phyloP scores from a whole-genome alignment of 352 stramenopile genomes.

The Phytopythium vexans region DNA sequence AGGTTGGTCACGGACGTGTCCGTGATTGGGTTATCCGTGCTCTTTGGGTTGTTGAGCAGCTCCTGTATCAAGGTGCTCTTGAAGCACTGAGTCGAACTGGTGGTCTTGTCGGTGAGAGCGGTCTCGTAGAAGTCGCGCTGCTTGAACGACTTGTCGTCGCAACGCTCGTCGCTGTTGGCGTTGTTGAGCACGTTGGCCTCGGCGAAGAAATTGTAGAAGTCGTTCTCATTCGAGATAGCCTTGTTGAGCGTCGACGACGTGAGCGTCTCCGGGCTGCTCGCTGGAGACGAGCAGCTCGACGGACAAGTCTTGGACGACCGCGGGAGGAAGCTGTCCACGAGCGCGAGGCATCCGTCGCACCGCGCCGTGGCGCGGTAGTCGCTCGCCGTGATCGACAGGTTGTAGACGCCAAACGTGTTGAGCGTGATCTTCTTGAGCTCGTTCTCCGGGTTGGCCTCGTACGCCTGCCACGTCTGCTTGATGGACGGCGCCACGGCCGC shows the following conservation, averaged over 20 bases:
- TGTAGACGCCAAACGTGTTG: constrained; percentile 28
- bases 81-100: too few relatives aligned
- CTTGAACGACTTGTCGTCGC: neutral
- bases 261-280: neutral
- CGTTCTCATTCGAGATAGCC: neutral
- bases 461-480: constrained; percentile 25
- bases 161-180: neutral
- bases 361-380: constrained; percentile 27
- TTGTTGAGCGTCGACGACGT: neutral
- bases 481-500: neutral
- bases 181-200: constrained; percentile 12
- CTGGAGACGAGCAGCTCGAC: too few relatives aligned
- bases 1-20: constrained; percentile 1
- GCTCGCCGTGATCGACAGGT: constrained; percentile 25
- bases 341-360: constrained; percentile 37
- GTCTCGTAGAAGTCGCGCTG: constrained; percentile 6
- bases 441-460: constrained; percentile 18
- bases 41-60: neutral
- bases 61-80: constrained; percentile 1
- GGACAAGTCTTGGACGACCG: neutral
- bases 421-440: constrained; percentile 34
- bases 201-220: constrained; percentile 2
- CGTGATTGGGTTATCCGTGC: constrained; percentile 7
- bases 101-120: constrained; percentile 2
- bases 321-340: constrained; percentile 44